Evolutionary conservation across 2,329 filamentous ascomycete genomes (phyloP).

Genomic region (Ophiocordyceps australis): DNA sequence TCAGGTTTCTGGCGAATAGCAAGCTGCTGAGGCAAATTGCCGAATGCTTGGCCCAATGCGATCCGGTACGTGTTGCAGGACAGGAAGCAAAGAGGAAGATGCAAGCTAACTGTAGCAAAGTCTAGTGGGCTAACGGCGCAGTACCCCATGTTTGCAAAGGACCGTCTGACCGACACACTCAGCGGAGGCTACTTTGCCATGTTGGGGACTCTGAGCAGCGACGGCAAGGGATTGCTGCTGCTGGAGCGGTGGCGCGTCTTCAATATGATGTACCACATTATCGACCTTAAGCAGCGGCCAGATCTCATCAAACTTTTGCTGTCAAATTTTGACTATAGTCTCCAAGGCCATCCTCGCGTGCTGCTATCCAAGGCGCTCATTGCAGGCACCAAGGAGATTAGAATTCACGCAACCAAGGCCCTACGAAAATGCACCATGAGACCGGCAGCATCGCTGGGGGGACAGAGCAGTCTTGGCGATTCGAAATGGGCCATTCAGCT

Average conservation of each 20-base stretch:
- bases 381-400: slow-evolving; percentile 76
- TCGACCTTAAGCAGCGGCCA: slow-evolving; percentile 77
- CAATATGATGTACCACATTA: slow-evolving; percentile 99
- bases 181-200: slow-evolving; percentile 90
- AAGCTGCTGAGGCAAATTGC: slow-evolving; percentile 88
- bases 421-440: slow-evolving; percentile 69
- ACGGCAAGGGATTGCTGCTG: slow-evolving; percentile 68
- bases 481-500: slow-evolving; percentile 93
- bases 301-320: slow-evolving; percentile 82
- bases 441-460: slow-evolving; percentile 17
- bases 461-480: slow-evolving; percentile 31
- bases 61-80: slow-evolving; percentile 41
- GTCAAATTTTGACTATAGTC: slow-evolving; percentile 79
- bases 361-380: slow-evolving; percentile 89
- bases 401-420: slow-evolving; percentile 75
- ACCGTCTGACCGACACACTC: slow-evolving; percentile 70
- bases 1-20: slow-evolving; percentile 73
- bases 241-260: slow-evolving; percentile 95
- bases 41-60: slow-evolving; percentile 88
- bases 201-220: slow-evolving; percentile 70
- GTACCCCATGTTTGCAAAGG: slow-evolving; percentile 73
- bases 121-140: slow-evolving; percentile 61
- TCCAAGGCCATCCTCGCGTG: slow-evolving; percentile 78
- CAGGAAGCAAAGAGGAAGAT: slow-evolving; percentile 1
- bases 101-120: slow-evolving; percentile 13